Percentiles rank a stretch among this genome's conserved stretches.
phyloP scores from a whole-genome alignment of 2,329 filamentous ascomycete species.

The Fusarium illudens region DNA sequence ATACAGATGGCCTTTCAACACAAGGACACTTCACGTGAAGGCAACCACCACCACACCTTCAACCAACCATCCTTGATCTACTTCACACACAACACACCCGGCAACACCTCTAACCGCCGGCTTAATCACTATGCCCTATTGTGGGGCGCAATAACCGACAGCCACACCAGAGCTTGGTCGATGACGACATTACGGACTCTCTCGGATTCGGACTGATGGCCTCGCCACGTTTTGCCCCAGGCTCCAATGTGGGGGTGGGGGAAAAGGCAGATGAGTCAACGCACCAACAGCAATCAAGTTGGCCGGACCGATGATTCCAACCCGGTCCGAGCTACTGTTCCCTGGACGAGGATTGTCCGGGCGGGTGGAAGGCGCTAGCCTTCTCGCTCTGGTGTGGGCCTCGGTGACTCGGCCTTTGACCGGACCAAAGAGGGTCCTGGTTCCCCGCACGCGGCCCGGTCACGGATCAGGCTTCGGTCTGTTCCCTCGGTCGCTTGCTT shows the following conservation, averaged over 20 bases:
- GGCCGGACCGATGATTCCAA: constrained; percentile 26
- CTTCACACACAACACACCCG: background rate
- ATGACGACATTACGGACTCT: constrained; percentile 31
- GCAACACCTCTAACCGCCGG: constrained; percentile 24
- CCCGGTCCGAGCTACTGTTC: constrained; percentile 18
- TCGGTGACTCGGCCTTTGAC: constrained; percentile 24
- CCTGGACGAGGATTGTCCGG: constrained; percentile 17
- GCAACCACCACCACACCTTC: constrained; percentile 15
- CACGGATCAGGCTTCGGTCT: constrained; percentile 18
- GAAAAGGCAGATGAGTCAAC: constrained; percentile 31
- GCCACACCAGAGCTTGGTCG: constrained; percentile 21
- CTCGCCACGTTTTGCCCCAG: constrained; percentile 14
- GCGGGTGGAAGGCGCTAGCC: constrained; percentile 23
- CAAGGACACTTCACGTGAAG: constrained; percentile 9
- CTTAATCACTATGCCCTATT: constrained; percentile 5
- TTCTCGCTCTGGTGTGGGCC: constrained; percentile 12
- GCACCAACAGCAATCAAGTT: background rate
- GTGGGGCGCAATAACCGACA: constrained; percentile 9
- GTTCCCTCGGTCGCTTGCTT: constrained; percentile 6
- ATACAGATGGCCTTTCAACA: constrained; percentile 14
- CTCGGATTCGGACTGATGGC: constrained; percentile 5
- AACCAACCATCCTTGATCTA: constrained; percentile 19
- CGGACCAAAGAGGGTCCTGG: background rate
- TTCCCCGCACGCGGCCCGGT: constrained; percentile 26
- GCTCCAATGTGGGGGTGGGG: constrained; percentile 20